Conservation (phyloP, 805 yeast species). For the Cyberlindnera misumaiensis region DNA sequence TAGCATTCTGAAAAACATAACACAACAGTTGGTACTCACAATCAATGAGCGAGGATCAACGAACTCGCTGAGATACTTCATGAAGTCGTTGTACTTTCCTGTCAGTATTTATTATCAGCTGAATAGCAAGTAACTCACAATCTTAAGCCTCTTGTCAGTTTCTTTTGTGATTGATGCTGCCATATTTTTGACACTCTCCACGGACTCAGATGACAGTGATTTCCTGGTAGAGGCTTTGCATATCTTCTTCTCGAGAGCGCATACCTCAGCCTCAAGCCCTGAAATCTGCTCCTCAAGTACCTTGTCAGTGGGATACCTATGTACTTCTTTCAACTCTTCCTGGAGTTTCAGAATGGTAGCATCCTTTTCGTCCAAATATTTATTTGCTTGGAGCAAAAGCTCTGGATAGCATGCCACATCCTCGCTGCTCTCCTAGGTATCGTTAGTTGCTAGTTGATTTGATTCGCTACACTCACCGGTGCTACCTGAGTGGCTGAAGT, state of each 20-base stretch:
- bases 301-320: conserved; percentile 13
- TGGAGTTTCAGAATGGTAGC: background rate
- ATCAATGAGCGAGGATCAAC: conserved; percentile 13
- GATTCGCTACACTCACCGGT: conserved; percentile 4
- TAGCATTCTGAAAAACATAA: background rate
- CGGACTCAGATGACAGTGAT: conserved; percentile 6
- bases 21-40: conserved; percentile 8
- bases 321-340: conserved; percentile 6
- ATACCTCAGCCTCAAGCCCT: conserved; percentile 4
- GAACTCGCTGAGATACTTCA: conserved; percentile 14
- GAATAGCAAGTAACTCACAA: conserved; percentile 5
- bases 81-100: conserved; percentile 11
- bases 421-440: background rate
- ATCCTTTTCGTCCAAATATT: conserved; percentile 5
- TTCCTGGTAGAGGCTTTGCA: conserved; percentile 1
- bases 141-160: conserved; percentile 11
- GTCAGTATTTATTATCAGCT: background rate
- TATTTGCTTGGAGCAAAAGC: background rate
- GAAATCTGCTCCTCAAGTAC: conserved; percentile 2
- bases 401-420: background rate
- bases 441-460: background rate
- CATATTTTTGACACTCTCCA: conserved; percentile 4
- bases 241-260: conserved; percentile 2
- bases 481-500: conserved; percentile 35
- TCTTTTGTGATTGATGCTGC: conserved; percentile 8